Conservation (phyloP, 441 rosid species). For the Pelargonium cotyledonis region DNA sequence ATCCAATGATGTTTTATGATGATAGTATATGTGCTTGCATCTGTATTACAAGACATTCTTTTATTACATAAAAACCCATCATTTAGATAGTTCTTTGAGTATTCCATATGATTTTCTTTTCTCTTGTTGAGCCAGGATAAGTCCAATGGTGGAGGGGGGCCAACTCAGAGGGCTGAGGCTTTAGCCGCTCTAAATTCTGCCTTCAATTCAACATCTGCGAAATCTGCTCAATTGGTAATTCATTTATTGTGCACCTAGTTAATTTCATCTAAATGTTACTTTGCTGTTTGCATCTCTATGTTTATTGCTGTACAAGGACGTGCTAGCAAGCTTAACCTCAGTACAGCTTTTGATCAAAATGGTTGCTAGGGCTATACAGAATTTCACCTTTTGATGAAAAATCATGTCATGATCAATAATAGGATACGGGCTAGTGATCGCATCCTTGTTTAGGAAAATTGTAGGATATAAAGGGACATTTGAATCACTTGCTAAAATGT, state of each 20-base stretch:
- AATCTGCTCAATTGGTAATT: conserved; percentile 39
- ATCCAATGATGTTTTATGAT: not conserved
- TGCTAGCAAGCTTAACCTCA: too few relatives aligned
- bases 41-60: not conserved
- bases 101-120: conserved; percentile 16
- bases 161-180: conserved; percentile 97
- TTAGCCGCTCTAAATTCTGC: conserved; percentile 92
- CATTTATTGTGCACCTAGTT: not conserved
- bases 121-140: conserved; percentile 50
- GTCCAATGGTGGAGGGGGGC: conserved; percentile 76
- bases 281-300: not conserved
- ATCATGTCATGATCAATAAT: not conserved
- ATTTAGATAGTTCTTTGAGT: not conserved
- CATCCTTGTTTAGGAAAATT: not conserved
- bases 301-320: not conserved
- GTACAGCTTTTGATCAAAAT: too few relatives aligned
- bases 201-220: conserved; percentile 62
- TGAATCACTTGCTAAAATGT: not conserved
- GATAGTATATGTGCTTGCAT: not conserved
- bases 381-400: not conserved
- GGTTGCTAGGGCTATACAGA: not conserved
- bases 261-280: not conserved
- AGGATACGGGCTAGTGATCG: not conserved
- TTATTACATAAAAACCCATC: not conserved
- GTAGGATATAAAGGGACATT: not conserved